A percentile compares a stretch with the other conserved stretches of the same genome.
Conservation (phyloP, 2,329 filamentous ascomycete species). For the Pestalotiopsis sp. region DNA sequence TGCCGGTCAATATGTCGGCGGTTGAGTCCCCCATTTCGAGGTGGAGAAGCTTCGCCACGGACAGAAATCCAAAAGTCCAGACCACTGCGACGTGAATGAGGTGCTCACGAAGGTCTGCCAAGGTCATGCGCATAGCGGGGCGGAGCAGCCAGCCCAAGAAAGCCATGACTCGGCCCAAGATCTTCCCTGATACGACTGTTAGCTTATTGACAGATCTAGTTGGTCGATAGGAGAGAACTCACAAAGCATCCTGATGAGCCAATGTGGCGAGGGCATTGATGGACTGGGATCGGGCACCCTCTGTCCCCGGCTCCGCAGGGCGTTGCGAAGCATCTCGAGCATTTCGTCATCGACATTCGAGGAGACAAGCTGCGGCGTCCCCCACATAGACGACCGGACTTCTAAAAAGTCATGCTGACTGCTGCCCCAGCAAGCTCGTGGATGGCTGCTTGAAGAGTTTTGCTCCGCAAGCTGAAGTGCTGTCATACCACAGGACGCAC, state of each 20-base stretch:
- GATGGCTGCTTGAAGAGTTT: background rate
- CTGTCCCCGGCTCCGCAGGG: background rate
- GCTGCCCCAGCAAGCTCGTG: background rate
- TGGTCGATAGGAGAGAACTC: too few species aligned
- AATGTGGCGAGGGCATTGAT: background rate
- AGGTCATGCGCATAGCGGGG: background rate
- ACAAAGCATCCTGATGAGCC: background rate
- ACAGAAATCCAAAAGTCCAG: background rate
- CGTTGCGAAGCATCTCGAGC: background rate
- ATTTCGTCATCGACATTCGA: background rate
- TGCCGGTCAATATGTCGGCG: background rate
- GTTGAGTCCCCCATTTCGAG: background rate
- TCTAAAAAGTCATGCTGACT: background rate
- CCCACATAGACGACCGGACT: background rate
- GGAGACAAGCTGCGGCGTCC: background rate
- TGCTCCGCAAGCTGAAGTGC: background rate
- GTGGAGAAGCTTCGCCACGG: background rate
- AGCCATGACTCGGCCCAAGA: background rate
- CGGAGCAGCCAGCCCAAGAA: background rate
- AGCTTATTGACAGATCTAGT: too few species aligned
- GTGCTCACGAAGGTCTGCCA: background rate
- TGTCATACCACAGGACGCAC: background rate
- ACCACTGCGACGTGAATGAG: background rate
- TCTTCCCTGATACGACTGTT: background rate
- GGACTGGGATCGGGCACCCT: background rate